A percentile compares a stretch with the other conserved stretches of the same genome.
phyloP scores from a whole-genome alignment of 495 filamentous ascomycete genomes.

The Penicillium lagena region DNA sequence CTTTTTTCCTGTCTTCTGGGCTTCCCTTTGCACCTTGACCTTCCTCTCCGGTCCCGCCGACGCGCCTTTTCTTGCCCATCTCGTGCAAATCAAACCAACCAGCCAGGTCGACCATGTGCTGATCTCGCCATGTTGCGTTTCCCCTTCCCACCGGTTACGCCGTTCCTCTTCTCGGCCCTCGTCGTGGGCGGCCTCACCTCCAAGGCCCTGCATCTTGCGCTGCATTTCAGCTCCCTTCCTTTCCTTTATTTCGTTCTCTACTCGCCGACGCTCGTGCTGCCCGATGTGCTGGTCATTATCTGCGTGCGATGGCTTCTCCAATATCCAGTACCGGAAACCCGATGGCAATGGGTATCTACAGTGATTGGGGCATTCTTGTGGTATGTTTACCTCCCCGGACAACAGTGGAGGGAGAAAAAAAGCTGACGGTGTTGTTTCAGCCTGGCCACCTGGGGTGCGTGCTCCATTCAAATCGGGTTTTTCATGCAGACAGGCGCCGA shows the following conservation, averaged over 20 bases:
- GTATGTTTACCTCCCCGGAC: constrained; percentile 14
- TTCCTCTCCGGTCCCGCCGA: neutral
- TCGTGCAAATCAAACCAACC: neutral
- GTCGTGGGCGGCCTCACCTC: constrained; percentile 29
- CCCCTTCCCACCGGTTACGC: constrained; percentile 18
- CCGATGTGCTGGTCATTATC: constrained; percentile 28
- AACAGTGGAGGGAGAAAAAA: neutral
- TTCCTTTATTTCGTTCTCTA: constrained; percentile 32
- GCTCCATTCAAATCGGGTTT: constrained; percentile 35
- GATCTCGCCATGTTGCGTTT: constrained; percentile 16
- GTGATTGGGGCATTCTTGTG: constrained; percentile 20
- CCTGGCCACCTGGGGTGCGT: constrained; percentile 23
- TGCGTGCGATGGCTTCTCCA: constrained; percentile 21
- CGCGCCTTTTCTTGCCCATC: constrained; percentile 1
- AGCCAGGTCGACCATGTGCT: constrained; percentile 10
- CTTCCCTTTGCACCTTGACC: neutral
- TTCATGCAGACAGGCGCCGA: constrained; percentile 38
- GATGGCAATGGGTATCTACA: constrained; percentile 21
- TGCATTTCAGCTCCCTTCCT: constrained; percentile 28
- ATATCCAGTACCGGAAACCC: constrained; percentile 12
- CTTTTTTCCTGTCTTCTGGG: neutral
- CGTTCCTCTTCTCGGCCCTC: constrained; percentile 29
- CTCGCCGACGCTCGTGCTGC: constrained; percentile 29
- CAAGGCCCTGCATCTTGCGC: constrained; percentile 29
- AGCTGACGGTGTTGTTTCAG: constrained; percentile 7